Evolutionary conservation across 78 protist genomes (phyloP).

Genomic region (slime mould (Dictyostelium discoideum)): DNA sequence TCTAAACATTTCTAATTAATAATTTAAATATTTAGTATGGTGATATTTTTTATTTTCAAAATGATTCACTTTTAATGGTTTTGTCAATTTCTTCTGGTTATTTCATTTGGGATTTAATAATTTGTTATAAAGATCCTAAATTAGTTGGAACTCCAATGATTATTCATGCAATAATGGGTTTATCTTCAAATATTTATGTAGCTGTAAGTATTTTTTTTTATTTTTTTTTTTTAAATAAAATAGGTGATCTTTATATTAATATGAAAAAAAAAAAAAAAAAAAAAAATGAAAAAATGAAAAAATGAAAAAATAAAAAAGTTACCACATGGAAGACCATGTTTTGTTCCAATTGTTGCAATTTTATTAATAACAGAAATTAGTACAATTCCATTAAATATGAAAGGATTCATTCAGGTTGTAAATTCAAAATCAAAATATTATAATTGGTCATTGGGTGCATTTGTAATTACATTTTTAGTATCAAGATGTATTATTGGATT

Average conservation of each 20-base stretch:
- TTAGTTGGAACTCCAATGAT: conserved; percentile 34
- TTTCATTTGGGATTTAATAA: conserved; percentile 51
- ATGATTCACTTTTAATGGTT: neutral
- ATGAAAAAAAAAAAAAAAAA: neutral
- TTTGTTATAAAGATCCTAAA: conserved; percentile 14
- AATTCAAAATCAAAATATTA: conserved; percentile 40
- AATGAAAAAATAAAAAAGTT: neutral
- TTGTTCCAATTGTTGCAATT: neutral
- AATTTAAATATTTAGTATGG: neutral
- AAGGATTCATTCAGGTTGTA: conserved; percentile 28
- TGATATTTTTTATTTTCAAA: neutral
- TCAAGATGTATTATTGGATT: conserved; percentile 17
- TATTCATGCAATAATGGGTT: conserved; percentile 46
- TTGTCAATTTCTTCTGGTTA: conserved; percentile 31
- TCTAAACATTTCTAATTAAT: neutral
- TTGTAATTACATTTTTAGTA: conserved; percentile 22
- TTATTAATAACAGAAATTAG: conserved; percentile 31
- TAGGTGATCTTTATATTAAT: neutral
- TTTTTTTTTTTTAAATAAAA: neutral
- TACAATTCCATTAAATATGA: conserved; percentile 48
- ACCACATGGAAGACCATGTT: conserved; percentile 35
- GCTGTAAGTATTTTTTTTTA: conserved; percentile 16
- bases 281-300: neutral
- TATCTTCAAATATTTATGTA: conserved; percentile 17
- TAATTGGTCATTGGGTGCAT: neutral